These are phyloP conservation scores for Stylosanthes scabra DNA, from an alignment of 331 rosid species.

Conservation along the genomic window DNA sequence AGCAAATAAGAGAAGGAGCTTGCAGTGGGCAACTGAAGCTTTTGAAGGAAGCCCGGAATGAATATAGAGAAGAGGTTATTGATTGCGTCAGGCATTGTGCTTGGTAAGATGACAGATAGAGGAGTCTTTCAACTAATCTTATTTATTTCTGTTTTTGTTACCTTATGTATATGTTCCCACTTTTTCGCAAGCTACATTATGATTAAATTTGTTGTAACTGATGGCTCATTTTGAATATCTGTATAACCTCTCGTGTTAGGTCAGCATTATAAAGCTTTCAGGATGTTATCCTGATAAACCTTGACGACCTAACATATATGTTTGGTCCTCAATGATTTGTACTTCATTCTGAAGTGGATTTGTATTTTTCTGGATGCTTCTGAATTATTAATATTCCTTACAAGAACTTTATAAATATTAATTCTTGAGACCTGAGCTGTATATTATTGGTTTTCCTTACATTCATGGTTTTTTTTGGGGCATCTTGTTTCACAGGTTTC, in stretches of 20 bases:
- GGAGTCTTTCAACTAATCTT: constrained; percentile 20
- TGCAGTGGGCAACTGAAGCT: constrained; percentile 81
- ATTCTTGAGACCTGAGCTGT: constrained; percentile 12
- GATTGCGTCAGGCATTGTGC: constrained; percentile 93
- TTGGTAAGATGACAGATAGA: constrained; percentile 68
- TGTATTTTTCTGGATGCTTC: too few relatives aligned
- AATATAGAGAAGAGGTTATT: constrained; percentile 79
- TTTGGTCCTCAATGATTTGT: too few relatives aligned
- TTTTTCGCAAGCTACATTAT: constrained; percentile 14
- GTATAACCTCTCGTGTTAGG: too few relatives aligned
- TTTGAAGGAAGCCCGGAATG: constrained; percentile 89
- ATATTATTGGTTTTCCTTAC: constrained; percentile 14
- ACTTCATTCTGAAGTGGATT: too few relatives aligned
- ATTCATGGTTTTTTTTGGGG: constrained; percentile 4
- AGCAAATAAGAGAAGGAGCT: constrained; percentile 82
- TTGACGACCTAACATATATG: too few relatives aligned
- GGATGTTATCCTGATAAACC: too few relatives aligned
- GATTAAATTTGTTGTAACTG: too few relatives aligned
- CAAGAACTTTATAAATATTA: neutral
- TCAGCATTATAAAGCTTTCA: too few relatives aligned
- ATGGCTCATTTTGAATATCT: too few relatives aligned
- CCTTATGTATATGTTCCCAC: neutral
- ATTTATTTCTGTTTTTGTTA: neutral
- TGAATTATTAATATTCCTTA: too few relatives aligned
- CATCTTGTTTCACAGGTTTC: constrained; percentile 65